Conservation (phyloP, 305 asterid genomes). For the Salvia sclarea region DNA sequence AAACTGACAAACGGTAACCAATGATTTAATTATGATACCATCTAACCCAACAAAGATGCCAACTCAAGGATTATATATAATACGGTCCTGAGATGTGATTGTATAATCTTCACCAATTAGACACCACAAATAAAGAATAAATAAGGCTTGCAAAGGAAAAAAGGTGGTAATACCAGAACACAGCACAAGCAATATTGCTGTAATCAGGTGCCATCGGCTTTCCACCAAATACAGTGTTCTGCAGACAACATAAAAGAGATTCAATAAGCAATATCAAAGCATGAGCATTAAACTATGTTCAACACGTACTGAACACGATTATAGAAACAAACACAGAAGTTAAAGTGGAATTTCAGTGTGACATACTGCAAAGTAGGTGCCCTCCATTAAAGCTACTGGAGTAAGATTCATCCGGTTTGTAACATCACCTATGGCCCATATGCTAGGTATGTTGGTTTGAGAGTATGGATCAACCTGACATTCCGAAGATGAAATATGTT, state of each 20-base stretch:
- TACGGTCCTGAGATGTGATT: neutral
- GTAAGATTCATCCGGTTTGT: constrained; percentile 95
- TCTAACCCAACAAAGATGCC: constrained; percentile 3
- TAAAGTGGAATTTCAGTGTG: constrained; percentile 7
- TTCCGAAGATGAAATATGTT: neutral
- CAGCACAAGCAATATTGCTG: constrained; percentile 76
- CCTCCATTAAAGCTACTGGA: constrained; percentile 99
- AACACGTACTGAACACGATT: neutral
- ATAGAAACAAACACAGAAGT: constrained; percentile 20
- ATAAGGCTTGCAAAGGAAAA: neutral
- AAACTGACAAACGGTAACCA: no score
- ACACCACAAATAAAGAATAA: constrained; percentile 7
- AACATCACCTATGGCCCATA: constrained; percentile 98
- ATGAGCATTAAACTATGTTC: neutral
- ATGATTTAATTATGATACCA: neutral
- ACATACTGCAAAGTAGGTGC: constrained; percentile 83
- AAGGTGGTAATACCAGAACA: constrained; percentile 69
- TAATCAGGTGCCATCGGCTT: constrained; percentile 79
- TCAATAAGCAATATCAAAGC: neutral
- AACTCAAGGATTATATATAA: neutral
- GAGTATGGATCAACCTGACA: constrained; percentile 81
- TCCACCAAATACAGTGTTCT: constrained; percentile 97
- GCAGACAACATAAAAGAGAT: constrained; percentile 35
- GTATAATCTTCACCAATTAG: neutral
- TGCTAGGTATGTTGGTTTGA: constrained; percentile 86